Evolutionary conservation across 495 filamentous ascomycete species (phyloP).

Genomic region (Delitschia confertaspora): DNA sequence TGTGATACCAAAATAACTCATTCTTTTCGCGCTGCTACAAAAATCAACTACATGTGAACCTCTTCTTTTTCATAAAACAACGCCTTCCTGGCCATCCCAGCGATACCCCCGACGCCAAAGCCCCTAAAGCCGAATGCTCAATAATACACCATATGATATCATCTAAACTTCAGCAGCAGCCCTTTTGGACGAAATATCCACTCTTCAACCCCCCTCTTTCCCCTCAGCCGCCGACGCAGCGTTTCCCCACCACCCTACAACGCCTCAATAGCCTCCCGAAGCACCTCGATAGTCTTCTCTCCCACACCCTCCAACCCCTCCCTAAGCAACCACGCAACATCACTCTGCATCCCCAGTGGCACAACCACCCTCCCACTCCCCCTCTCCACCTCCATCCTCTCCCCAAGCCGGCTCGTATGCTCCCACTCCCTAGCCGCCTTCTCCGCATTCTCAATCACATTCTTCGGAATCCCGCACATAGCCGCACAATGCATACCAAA

Average conservation of each 20-base stretch:
- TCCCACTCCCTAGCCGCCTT: constrained; percentile 90
- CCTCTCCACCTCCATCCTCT: constrained; percentile 73
- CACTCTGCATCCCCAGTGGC: constrained; percentile 82
- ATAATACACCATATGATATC: too few species aligned
- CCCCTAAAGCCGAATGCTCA: too few species aligned
- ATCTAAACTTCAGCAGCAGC: too few species aligned
- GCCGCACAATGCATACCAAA: constrained; percentile 99
- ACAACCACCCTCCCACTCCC: constrained; percentile 56
- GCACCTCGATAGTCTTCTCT: constrained; percentile 51
- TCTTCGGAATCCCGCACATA: constrained; percentile 87
- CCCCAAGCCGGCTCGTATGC: constrained; percentile 80
- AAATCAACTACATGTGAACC: too few species aligned
- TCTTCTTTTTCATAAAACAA: too few species aligned
- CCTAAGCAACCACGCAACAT: constrained; percentile 73
- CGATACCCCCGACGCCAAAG: too few species aligned
- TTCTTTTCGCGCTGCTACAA: too few species aligned
- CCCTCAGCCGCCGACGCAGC: not conserved
- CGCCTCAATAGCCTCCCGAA: constrained; percentile 67
- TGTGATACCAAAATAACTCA: too few species aligned
- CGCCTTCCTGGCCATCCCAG: too few species aligned
- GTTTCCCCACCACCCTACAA: constrained; percentile 42
- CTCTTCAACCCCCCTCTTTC: too few species aligned
- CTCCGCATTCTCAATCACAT: constrained; percentile 80
- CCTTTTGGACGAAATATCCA: too few species aligned
- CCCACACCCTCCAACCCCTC: constrained; percentile 36